Conservation (phyloP, 2,329 filamentous ascomycete species). For the Aspergillus viridinutans region DNA sequence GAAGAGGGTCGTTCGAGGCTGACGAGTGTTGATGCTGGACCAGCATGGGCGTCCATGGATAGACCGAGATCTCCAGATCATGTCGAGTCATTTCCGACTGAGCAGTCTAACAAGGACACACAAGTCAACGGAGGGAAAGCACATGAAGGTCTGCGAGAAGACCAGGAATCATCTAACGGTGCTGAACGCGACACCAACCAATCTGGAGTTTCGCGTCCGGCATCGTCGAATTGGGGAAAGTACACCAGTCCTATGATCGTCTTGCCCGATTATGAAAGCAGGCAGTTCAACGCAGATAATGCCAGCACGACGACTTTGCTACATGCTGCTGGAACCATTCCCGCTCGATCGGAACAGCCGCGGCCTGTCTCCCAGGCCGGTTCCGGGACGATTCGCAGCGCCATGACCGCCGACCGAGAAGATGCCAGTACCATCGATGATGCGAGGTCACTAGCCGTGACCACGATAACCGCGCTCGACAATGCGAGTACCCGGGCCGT, state of each 20-base stretch:
- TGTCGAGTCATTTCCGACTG: neutral
- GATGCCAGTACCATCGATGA: slow-evolving; percentile 28
- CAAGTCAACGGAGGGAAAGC: neutral
- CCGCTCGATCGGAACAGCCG: slow-evolving; percentile 18
- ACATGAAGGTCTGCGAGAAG: neutral
- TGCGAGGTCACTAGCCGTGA: slow-evolving; percentile 19
- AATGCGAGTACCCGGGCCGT: slow-evolving; percentile 30
- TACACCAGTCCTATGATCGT: slow-evolving; percentile 23
- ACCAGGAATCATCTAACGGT: neutral
- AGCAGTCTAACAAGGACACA: neutral
- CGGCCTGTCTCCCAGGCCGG: slow-evolving; percentile 21
- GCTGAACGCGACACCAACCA: neutral
- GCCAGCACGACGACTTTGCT: slow-evolving; percentile 32
- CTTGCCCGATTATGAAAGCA: slow-evolving; percentile 26
- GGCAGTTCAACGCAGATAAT: slow-evolving; percentile 25
- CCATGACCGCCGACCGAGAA: slow-evolving; percentile 24
- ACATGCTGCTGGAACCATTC: slow-evolving; percentile 24
- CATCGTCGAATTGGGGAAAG: slow-evolving; percentile 10
- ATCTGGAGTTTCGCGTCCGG: neutral
- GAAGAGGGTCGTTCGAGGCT: slow-evolving; percentile 18
- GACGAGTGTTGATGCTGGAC: slow-evolving; percentile 24
- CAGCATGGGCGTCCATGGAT: slow-evolving; percentile 21
- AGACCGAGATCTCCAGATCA: neutral
- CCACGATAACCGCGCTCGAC: slow-evolving; percentile 14
- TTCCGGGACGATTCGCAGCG: slow-evolving; percentile 26